These are phyloP conservation scores for Aspergillus amoenus DNA, from an alignment of 2,329 filamentous ascomycete genomes.

Conservation along the genomic window DNA sequence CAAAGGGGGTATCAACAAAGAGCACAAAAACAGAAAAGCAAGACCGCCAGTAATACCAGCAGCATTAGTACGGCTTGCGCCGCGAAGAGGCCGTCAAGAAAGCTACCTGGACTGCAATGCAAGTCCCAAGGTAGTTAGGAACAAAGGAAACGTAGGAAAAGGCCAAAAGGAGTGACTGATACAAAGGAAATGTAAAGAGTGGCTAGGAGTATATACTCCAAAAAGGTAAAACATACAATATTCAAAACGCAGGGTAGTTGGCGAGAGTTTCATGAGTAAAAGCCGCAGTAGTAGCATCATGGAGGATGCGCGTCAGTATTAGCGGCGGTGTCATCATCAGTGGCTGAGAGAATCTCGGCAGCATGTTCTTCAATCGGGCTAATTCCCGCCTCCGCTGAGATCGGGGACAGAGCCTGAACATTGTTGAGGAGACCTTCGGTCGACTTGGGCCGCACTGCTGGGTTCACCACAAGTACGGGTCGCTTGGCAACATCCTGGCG, in stretches of 20 bases:
- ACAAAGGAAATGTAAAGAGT: constrained; percentile 12
- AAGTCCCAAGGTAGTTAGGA: constrained; percentile 3
- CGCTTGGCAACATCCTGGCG: constrained; percentile 56
- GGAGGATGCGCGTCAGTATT: neutral
- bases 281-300: neutral
- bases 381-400: constrained; percentile 34
- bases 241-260: neutral
- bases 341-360: constrained; percentile 59
- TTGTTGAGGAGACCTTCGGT: constrained; percentile 60
- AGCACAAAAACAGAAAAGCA: constrained; percentile 15
- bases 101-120: constrained; percentile 13
- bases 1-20: constrained; percentile 28
- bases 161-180: constrained; percentile 2
- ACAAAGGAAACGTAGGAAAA: constrained; percentile 9
- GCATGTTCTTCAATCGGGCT: constrained; percentile 32
- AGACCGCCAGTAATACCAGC: constrained; percentile 15
- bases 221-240: neutral
- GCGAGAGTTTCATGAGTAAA: constrained; percentile 5
- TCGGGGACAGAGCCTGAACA: constrained; percentile 40
- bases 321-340: constrained; percentile 20
- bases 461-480: constrained; percentile 63
- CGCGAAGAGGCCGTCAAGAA: constrained; percentile 5
- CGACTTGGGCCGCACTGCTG: constrained; percentile 57
- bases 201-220: constrained; percentile 15
- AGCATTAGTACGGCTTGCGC: constrained; percentile 2